Evolutionary conservation across 768 basidiomycete genomes (phyloP).

Genomic region (Ephemerocybe angulata): DNA sequence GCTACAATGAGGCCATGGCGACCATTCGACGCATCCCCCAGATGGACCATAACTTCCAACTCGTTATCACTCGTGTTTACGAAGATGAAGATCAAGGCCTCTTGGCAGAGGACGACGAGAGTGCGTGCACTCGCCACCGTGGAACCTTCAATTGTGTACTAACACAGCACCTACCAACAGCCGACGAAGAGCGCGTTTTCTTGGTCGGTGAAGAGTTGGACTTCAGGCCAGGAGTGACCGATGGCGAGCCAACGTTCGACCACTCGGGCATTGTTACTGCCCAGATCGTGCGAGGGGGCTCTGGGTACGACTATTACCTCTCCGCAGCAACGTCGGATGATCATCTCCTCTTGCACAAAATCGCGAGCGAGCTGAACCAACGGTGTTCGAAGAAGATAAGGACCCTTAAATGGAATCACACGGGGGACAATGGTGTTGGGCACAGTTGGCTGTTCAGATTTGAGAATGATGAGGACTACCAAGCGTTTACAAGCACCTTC

Average conservation of each 20-base stretch:
- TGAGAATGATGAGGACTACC: conserved; percentile 48
- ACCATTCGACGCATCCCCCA: conserved; percentile 84
- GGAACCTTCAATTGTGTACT: too few species aligned
- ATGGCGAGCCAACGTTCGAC: conserved; percentile 74
- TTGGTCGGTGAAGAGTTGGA: conserved; percentile 87
- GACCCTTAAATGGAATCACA: conserved; percentile 89
- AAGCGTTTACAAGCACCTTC: conserved; percentile 57
- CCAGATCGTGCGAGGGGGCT: conserved; percentile 46
- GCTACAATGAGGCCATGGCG: conserved; percentile 93
- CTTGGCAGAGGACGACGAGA: conserved; percentile 90
- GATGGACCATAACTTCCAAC: conserved; percentile 77
- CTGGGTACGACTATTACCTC: conserved; percentile 56
- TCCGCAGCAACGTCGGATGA: conserved; percentile 48
- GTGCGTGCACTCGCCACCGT: too few species aligned
- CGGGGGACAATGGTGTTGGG: conserved; percentile 46
- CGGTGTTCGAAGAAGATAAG: conserved; percentile 55
- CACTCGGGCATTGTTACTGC: conserved; percentile 53
- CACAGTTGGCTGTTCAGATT: conserved; percentile 87
- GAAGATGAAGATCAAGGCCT: conserved; percentile 96
- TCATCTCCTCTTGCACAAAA: conserved; percentile 55
- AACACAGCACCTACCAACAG: conserved; percentile 47
- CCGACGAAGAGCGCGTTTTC: conserved; percentile 91
- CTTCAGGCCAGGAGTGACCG: conserved; percentile 71
- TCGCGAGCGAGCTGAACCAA: conserved; percentile 69
- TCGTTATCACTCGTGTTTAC: conserved; percentile 94